These are phyloP conservation scores for Penium margaritaceum DNA, from an alignment of 139 green algal species.

Conservation along the genomic window DNA sequence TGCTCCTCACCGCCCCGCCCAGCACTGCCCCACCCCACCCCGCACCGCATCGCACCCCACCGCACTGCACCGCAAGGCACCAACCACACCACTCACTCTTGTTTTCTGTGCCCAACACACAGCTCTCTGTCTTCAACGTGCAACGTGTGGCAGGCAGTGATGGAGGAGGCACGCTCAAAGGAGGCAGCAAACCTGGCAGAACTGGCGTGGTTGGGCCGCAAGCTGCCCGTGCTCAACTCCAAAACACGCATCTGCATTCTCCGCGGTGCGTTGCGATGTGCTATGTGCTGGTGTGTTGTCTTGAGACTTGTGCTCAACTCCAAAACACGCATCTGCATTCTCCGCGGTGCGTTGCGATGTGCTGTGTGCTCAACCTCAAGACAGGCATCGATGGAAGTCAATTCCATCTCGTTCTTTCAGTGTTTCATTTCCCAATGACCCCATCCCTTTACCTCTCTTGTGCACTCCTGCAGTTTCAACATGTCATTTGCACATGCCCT, in stretches of 20 bases:
- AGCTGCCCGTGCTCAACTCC: constrained; percentile 55
- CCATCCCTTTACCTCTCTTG: neutral
- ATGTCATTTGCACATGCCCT: no score
- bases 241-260: constrained; percentile 36
- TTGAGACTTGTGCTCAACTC: constrained; percentile 49
- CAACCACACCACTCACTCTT: no score
- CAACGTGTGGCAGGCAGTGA: constrained; percentile 52
- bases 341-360: neutral
- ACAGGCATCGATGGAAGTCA: neutral
- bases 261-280: constrained; percentile 3
- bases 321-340: constrained; percentile 9
- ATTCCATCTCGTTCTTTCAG: neutral
- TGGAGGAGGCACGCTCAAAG: constrained; percentile 52
- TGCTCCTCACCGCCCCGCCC: no score
- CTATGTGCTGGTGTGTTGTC: neutral
- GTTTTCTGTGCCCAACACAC: no score
- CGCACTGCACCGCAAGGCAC: no score
- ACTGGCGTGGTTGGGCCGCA: constrained; percentile 60
- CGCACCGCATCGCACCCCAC: neutral
- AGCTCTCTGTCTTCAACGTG: no score
- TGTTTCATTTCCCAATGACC: neutral
- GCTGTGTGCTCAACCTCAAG: neutral
- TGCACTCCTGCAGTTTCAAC: no score
- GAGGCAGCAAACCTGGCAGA: constrained; percentile 49
- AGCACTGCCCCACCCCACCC: neutral